Base-by-base conservation (phyloP, 768 basidiomycete species). In the Rhizopogon vinicolor region DNA sequence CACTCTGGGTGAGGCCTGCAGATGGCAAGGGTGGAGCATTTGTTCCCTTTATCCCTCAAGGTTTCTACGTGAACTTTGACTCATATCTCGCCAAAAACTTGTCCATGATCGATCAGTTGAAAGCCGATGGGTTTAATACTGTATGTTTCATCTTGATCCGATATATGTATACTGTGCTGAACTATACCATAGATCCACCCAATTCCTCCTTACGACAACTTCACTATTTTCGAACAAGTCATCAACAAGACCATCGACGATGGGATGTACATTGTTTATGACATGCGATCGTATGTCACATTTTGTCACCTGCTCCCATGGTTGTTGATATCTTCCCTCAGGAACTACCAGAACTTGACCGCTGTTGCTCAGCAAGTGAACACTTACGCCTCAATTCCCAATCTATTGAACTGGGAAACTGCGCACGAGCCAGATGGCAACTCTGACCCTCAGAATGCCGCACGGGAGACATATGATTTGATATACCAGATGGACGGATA, bases 371-470 rank as follows among this genome's bases (percentile, higher is more conserved):
- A 79, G 44, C 79, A 89, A 65, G 86, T 92, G 29, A 77, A 83
- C 54, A 72, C 72, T 18, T 78, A 89, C 68, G 85, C 84, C 58
- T 77, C 81, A 5, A 77, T 86, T 10, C 77, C 83, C 0, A 90
- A 88, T 59, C 76, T 91, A 22, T 72, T 91, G 10, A 67, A 83
- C 0, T 86, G 84, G 83, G 88, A 89, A 63, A 87, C 85, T 7
- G 84, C 78, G 6, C 86, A 89, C 61, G 86, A 90, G 63, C 86
- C 83, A 1, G 87, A 89, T 53, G 86, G 87, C 40, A 83, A 79
- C 18, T 76, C 77, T 0, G 85, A 88, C 57, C 85, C 88, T 1
- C 64, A 83, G 18, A 71, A 78, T 52, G 85, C 86, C 0, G 83
- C 87, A 5, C 59, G 55, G 1, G 51, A 41, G 1, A 65, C 82